Conservation (phyloP, 192 early-diverging fungal genomes). For the Pecoramyces ruminantium region DNA sequence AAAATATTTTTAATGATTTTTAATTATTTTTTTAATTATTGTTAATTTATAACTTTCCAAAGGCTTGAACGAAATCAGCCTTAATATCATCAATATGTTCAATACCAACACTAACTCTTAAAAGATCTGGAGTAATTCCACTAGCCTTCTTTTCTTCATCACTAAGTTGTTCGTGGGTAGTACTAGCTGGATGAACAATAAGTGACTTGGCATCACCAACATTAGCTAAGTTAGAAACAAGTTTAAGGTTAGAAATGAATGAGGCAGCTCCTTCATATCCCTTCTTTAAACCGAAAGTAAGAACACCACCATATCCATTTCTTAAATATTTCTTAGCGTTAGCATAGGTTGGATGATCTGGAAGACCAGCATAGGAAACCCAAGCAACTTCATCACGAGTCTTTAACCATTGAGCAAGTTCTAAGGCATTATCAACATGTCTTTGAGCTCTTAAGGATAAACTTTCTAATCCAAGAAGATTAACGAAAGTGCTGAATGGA, state of each 20-base stretch:
- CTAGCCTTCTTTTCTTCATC: conserved; percentile 59
- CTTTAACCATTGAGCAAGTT: conserved; percentile 62
- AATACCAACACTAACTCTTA: conserved; percentile 72
- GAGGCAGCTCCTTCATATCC: conserved; percentile 30
- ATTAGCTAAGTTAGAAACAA: conserved; percentile 81
- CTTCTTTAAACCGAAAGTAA: conserved; percentile 56
- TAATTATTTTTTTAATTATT: no score
- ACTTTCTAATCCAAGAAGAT: conserved; percentile 81
- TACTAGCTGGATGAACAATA: conserved; percentile 66
- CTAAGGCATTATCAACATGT: conserved; percentile 61
- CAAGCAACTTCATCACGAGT: conserved; percentile 55
- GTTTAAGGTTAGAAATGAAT: conserved; percentile 64
- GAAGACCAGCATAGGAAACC: conserved; percentile 79
- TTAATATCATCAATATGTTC: conserved; percentile 40
- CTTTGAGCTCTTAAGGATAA: conserved; percentile 76
- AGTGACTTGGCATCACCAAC: conserved; percentile 87
- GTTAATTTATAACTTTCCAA: not conserved
- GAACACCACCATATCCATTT: conserved; percentile 71
- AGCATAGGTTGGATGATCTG: conserved; percentile 54
- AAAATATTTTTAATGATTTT: no score
- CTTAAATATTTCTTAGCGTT: conserved; percentile 68
- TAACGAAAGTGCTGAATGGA: conserved; percentile 76
- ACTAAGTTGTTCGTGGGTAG: conserved; percentile 76
- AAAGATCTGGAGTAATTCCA: conserved; percentile 63
- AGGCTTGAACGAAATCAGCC: conserved; percentile 1